These are phyloP conservation scores for Cryptosporidium bovis DNA, from an alignment of 169 alveolate species.

Conservation along the genomic window DNA sequence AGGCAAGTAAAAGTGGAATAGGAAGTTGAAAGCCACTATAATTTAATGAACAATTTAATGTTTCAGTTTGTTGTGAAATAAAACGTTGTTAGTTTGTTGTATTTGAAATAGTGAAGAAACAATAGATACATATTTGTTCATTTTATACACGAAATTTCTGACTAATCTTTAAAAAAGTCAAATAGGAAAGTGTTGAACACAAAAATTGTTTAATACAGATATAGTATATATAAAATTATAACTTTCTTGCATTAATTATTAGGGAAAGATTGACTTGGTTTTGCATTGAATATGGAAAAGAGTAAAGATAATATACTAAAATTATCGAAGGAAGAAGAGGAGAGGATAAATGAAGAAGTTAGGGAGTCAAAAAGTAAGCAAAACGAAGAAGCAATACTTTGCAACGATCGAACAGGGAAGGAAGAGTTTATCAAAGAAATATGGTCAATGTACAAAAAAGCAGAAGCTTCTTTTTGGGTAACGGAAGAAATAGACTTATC, in stretches of 20 bases:
- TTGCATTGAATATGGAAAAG: neutral
- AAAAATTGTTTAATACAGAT: too few relatives aligned
- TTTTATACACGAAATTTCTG: too few relatives aligned
- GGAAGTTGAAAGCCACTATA: too few relatives aligned
- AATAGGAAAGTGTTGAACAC: too few relatives aligned
- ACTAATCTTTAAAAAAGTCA: too few relatives aligned
- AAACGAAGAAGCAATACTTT: slow-evolving; percentile 23
- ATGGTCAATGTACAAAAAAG: slow-evolving; percentile 98
- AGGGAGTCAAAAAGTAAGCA: slow-evolving; percentile 13
- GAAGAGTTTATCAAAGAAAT: slow-evolving; percentile 80
- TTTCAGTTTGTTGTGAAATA: too few relatives aligned
- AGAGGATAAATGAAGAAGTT: slow-evolving; percentile 24
- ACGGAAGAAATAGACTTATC: slow-evolving; percentile 98
- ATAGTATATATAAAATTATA: too few relatives aligned
- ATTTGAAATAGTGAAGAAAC: too few relatives aligned
- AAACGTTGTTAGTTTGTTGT: too few relatives aligned
- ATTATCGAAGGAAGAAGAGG: neutral
- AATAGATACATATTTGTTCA: too few relatives aligned
- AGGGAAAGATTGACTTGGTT: neutral
- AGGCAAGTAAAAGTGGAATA: too few relatives aligned
- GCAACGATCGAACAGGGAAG: neutral
- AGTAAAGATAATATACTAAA: neutral
- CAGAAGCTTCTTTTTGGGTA: slow-evolving; percentile 98
- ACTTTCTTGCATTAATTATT: neutral
- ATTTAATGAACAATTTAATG: too few relatives aligned